Evolutionary conservation across 345 rosid species (phyloP), one percentile per base, ranked within the genome.

Genomic region (Turritis glabra): DNA sequence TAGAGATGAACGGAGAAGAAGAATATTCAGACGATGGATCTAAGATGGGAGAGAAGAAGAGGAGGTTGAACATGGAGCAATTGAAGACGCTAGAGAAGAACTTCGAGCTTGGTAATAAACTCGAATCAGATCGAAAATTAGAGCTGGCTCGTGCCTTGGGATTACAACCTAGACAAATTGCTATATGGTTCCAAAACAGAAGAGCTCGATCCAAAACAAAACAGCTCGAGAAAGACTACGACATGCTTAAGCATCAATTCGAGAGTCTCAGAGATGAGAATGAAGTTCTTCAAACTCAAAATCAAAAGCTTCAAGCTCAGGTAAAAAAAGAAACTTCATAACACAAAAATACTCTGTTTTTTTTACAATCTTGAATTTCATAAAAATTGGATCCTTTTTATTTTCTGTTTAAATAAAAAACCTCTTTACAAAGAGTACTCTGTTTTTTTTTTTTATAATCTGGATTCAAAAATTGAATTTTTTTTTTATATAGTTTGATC

Each of bases 171-270:
- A 88, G 98, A 76, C 94, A 93, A 83, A 75, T 93, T 69, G 91
- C 96, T 5, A 91, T 91, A 9, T 94, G 98, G 98, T 94, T 94
- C 74, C 98, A 94, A 74, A 91, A 94, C 82, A 85, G 96, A 71
- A 88, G 97, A 60, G 98, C 97, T 18, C 81, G 97, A 46, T 94
- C 95, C 89, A 91, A 94, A 80, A 91, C 96, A 6, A 89, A 91
- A 68, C 96, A 94, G 71, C 88, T 94, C 0, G 98, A 94, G 85
- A 91, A 85, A 82, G 97, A 94, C 72, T 89, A 91, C 41, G 95
- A 91, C 75, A 77, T 82, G 26, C 95, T 94, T 38, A 89, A 86
- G 66, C 81, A 84, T 80, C 90, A 88, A 46, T 88, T 77, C 63
- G 95, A 94, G 11, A 86, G 82, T 44, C 65, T 89, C 53, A 94